Base-by-base conservation (phyloP, 495 filamentous ascomycete species). In the Trichocladium antarcticum region DNA sequence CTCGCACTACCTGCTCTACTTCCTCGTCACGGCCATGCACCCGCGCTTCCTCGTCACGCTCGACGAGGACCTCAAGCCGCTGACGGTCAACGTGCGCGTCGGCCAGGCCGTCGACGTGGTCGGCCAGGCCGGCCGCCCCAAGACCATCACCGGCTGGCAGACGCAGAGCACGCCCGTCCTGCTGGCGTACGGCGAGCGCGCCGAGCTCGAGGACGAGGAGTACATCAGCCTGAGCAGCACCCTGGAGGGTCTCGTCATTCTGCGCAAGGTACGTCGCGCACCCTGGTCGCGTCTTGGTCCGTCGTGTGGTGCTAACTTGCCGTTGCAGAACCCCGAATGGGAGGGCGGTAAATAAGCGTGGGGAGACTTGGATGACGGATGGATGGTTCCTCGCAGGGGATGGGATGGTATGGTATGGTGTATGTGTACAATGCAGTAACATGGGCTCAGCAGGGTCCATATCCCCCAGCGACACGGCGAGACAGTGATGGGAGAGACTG, bases 71-170 rank as follows among this genome's bases (percentile, higher is more conserved):
- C 74, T 97, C 28, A 85, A 95, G 67, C 93, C 92, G 11, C 69
- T 99, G 37, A 89, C 84, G 19, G 93, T 97, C 57, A 97, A 95
- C 58, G 92, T 99, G 12, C 82, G 92, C 19, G 89, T 99, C 22
- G 92, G 92, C 61, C 92, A 99, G 67, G 92, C 92, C 39, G 92
- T 99, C 28, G 92, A 99, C 67, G 89, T 97, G 42, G 92, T 99
- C 34, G 92, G 92, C 38, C 92, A 97, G 67, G 92, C 93, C 1
- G 92, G 92, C 50, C 76, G 89, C 54, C 92, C 92, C 41, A 99
- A 96, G 81, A 96, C 93, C 3, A 99, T 99, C 56, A 99, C 92
- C 14, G 92, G 92, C 34, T 99, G 92, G 92, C 92, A 99, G 71
- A 99, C 92, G 51, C 92, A 99, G 70, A 96, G 86, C 70, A 97